Conservation (phyloP, 176 grass and related monocot species). For the Avena sativa region DNA sequence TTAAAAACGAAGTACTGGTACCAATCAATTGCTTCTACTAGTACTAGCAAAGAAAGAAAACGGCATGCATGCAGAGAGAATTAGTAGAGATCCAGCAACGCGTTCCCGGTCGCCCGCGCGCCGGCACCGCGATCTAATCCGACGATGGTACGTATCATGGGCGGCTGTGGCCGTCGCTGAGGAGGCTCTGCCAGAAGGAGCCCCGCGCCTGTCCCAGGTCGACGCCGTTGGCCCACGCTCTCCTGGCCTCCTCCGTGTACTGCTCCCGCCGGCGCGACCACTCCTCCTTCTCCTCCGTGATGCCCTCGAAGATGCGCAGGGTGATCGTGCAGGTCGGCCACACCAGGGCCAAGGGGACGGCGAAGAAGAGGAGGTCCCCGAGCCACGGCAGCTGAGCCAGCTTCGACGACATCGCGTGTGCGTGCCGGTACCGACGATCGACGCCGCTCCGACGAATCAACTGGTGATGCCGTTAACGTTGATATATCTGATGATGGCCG, state of each 20-base stretch:
- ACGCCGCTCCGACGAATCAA: background rate
- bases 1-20: background rate
- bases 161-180: background rate
- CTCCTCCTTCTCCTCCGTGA: background rate
- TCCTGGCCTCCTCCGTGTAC: background rate
- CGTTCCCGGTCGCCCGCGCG: no score
- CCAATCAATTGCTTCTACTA: background rate
- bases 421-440: no score
- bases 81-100: background rate
- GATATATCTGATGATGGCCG: background rate
- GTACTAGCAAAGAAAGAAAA: background rate
- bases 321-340: background rate
- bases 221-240: constrained; percentile 2
- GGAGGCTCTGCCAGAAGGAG: background rate
- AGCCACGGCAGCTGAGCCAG: background rate
- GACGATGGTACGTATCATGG: background rate
- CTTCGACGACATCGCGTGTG: background rate
- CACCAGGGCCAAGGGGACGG: background rate
- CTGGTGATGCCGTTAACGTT: background rate
- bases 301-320: background rate
- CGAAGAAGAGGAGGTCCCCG: background rate
- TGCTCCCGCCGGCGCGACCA: background rate
- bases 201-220: background rate
- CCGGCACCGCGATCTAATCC: background rate
- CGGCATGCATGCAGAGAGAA: background rate